phyloP scores from a whole-genome alignment of 2,329 filamentous ascomycete genomes.

The Colletotrichum sp. region DNA sequence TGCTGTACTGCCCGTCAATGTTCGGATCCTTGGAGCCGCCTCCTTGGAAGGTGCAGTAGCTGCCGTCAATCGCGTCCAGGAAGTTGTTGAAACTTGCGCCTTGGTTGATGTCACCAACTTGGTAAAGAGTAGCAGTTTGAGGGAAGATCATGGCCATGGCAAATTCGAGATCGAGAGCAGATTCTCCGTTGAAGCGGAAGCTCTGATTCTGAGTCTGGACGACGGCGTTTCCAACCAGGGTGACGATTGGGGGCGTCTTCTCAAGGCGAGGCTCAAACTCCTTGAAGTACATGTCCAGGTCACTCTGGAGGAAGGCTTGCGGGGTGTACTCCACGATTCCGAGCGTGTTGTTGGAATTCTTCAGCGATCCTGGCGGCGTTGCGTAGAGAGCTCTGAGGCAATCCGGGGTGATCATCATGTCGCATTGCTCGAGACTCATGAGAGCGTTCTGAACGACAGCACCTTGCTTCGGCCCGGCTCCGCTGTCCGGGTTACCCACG shows the following conservation, averaged over 20 bases:
- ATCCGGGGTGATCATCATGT: slow-evolving; percentile 59
- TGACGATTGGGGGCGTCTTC: slow-evolving; percentile 47
- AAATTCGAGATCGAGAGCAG: slow-evolving; percentile 59
- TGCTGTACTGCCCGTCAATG: slow-evolving; percentile 43
- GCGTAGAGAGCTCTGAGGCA: slow-evolving; percentile 57
- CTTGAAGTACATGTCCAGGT: slow-evolving; percentile 54
- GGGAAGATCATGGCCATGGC: slow-evolving; percentile 58
- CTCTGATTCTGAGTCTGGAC: slow-evolving; percentile 38
- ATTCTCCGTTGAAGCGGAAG: slow-evolving; percentile 44
- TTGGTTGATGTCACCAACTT: slow-evolving; percentile 38
- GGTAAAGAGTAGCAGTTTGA: slow-evolving; percentile 54
- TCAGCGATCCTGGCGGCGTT: slow-evolving; percentile 42
- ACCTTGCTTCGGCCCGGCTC: slow-evolving; percentile 34
- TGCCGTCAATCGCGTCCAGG: slow-evolving; percentile 50
- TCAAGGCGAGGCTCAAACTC: slow-evolving; percentile 45
- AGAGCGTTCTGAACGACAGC: slow-evolving; percentile 31
- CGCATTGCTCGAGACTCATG: slow-evolving; percentile 45
- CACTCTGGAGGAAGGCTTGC: slow-evolving; percentile 55
- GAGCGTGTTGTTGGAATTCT: slow-evolving; percentile 45
- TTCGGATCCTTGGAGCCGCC: slow-evolving; percentile 37
- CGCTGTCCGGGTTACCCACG: slow-evolving; percentile 28
- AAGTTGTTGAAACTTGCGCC: slow-evolving; percentile 48
- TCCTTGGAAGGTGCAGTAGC: slow-evolving; percentile 46
- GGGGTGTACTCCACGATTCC: slow-evolving; percentile 58
- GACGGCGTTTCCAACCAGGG: slow-evolving; percentile 51